Conservation (phyloP, 2,329 filamentous ascomycete genomes). For the Sporothrix variecibatus region DNA sequence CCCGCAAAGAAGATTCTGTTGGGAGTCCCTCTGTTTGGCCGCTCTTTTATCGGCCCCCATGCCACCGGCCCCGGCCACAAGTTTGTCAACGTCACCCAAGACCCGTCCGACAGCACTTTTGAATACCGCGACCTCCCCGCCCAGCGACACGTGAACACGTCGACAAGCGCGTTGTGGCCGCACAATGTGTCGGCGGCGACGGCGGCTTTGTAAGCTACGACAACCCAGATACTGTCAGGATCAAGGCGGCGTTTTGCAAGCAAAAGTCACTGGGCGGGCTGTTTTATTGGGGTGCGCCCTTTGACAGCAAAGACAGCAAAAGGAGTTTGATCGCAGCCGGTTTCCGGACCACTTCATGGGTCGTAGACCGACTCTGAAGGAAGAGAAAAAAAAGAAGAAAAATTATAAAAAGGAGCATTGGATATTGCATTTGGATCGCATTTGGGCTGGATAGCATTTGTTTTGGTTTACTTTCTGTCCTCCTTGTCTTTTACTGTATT, state of each 20-base stretch:
- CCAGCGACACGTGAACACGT: slow-evolving; percentile 64
- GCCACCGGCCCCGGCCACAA: slow-evolving; percentile 65
- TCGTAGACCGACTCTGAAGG: slow-evolving; percentile 34
- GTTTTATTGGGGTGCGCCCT: slow-evolving; percentile 81
- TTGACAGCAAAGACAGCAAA: slow-evolving; percentile 61
- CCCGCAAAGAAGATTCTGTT: slow-evolving; percentile 71
- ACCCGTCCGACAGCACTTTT: slow-evolving; percentile 66
- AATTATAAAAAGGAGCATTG: slow-evolving; percentile 5
- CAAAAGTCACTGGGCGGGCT: slow-evolving; percentile 71
- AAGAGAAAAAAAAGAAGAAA: neutral
- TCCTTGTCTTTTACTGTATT: slow-evolving; percentile 5
- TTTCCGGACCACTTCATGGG: slow-evolving; percentile 59
- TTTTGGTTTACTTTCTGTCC: neutral
- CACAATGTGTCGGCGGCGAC: slow-evolving; percentile 71
- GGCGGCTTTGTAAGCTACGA: slow-evolving; percentile 81
- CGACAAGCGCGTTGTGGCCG: slow-evolving; percentile 67
- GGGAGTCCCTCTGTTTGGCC: slow-evolving; percentile 74
- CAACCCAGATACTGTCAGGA: slow-evolving; percentile 71
- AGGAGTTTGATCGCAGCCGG: slow-evolving; percentile 61
- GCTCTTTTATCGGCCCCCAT: slow-evolving; percentile 64
- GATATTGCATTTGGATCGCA: neutral
- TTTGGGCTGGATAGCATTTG: neutral
- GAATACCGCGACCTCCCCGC: slow-evolving; percentile 72
- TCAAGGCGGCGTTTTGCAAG: slow-evolving; percentile 74
- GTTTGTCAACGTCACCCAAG: slow-evolving; percentile 55